A percentile compares a stretch with the other conserved stretches of the same genome.
Evolutionary conservation across 306 rosid species (phyloP).

Genomic region (Lagenaria siceraria): DNA sequence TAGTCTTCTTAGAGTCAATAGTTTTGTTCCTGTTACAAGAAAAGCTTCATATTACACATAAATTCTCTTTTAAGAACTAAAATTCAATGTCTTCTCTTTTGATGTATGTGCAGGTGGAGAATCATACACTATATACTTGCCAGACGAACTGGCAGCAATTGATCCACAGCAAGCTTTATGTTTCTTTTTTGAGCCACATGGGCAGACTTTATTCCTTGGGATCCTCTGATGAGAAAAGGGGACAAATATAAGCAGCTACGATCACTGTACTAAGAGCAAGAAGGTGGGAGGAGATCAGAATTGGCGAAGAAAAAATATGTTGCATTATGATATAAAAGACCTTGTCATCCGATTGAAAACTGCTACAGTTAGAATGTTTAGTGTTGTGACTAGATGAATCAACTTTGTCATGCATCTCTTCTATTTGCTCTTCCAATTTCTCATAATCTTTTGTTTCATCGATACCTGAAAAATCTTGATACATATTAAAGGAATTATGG

Average conservation of each 20-base stretch:
- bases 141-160: slow-evolving; percentile 30
- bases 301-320: neutral
- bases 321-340: slow-evolving; percentile 16
- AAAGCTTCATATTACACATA: slow-evolving; percentile 11
- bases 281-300: neutral
- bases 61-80: neutral
- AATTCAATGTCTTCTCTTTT: neutral
- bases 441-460: slow-evolving; percentile 18
- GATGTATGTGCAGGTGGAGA: neutral
- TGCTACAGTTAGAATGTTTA: slow-evolving; percentile 12
- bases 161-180: slow-evolving; percentile 73
- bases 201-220: slow-evolving; percentile 60
- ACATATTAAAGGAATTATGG: neutral
- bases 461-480: slow-evolving; percentile 19
- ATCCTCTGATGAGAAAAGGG: slow-evolving; percentile 25
- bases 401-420: slow-evolving; percentile 17
- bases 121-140: slow-evolving; percentile 42
- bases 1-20: slow-evolving; percentile 37
- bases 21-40: slow-evolving; percentile 40
- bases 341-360: slow-evolving; percentile 36
- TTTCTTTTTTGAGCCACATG: slow-evolving; percentile 75
- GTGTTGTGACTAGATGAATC: slow-evolving; percentile 18
- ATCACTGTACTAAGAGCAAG: neutral
- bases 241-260: neutral
- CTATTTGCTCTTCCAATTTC: slow-evolving; percentile 18